Percentiles rank a stretch among this genome's conserved stretches.
Evolutionary conservation across 2,329 filamentous ascomycete genomes (phyloP).

Genomic region (Arachnomyces sp.): DNA sequence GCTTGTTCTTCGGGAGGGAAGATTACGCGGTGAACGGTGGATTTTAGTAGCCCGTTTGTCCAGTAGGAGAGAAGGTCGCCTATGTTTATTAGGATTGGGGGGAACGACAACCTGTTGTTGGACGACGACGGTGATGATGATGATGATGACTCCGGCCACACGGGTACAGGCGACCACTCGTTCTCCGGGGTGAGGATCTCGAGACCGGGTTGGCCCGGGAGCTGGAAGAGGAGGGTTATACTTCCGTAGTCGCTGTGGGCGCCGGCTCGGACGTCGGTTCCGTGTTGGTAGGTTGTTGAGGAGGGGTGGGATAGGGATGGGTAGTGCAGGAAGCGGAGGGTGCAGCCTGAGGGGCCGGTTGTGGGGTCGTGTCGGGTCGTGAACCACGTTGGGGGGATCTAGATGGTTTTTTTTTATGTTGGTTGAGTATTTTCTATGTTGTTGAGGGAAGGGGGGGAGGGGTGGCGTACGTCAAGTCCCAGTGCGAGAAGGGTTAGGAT

Average conservation of each 20-base stretch:
- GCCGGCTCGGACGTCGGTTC: conserved; percentile 69
- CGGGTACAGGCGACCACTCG: conserved; percentile 58
- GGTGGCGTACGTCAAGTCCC: conserved; percentile 54
- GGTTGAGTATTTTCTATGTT: conserved; percentile 3
- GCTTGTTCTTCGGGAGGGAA: conserved; percentile 46
- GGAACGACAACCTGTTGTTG: conserved; percentile 32
- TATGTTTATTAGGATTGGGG: conserved; percentile 67
- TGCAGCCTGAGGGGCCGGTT: conserved; percentile 46
- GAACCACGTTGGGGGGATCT: conserved; percentile 49
- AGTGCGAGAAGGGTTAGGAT: conserved; percentile 70
- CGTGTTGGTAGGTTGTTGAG: conserved; percentile 37
- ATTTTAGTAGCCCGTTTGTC: conserved; percentile 80
- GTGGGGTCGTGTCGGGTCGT: conserved; percentile 50
- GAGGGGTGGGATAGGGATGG: conserved; percentile 46
- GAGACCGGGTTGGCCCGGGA: conserved; percentile 73
- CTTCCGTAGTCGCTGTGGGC: conserved; percentile 82
- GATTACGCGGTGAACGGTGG: conserved; percentile 81
- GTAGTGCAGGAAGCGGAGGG: conserved; percentile 65
- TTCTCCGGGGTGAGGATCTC: conserved; percentile 59
- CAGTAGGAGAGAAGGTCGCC: conserved; percentile 70
- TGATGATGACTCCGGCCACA: conserved; percentile 41
- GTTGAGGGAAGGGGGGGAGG: conserved; percentile 5
- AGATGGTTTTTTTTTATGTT: not conserved
- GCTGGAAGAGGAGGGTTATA: conserved; percentile 69
- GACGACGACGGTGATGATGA: not conserved